Evolutionary conservation across 495 filamentous ascomycete genomes (phyloP).

Genomic region (Trichoderma virens): DNA sequence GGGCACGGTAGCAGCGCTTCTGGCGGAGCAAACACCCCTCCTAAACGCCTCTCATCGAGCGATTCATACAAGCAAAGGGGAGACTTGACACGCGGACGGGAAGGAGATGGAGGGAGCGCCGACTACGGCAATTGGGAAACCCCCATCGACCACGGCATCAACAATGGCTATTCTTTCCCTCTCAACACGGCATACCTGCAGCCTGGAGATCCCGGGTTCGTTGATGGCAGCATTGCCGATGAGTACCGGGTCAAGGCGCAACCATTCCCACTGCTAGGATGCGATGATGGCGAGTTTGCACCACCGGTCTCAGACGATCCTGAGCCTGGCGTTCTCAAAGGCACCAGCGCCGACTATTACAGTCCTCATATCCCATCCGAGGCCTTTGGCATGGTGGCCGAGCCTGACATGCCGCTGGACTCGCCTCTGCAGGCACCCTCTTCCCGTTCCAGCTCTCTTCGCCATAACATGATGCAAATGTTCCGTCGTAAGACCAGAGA

Average conservation of each 20-base stretch:
- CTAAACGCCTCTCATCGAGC: constrained; percentile 11
- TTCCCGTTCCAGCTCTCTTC: constrained; percentile 8
- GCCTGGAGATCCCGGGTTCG: not conserved
- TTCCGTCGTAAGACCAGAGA: constrained; percentile 8
- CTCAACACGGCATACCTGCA: not conserved
- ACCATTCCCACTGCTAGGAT: not conserved
- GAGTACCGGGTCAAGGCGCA: not conserved
- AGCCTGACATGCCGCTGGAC: not conserved
- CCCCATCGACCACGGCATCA: not conserved
- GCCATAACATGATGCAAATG: constrained; percentile 10
- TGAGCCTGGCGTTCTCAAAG: constrained; percentile 7
- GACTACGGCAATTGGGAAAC: not conserved
- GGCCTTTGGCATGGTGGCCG: constrained; percentile 8
- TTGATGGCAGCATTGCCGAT: not conserved
- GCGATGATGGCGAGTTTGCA: not conserved
- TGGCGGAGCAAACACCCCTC: not conserved
- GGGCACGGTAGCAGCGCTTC: not conserved
- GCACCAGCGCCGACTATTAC: constrained; percentile 12
- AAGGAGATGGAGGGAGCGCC: not conserved
- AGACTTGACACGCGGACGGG: not conserved
- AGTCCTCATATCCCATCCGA: constrained; percentile 9
- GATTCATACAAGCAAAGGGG: constrained; percentile 10
- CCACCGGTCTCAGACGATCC: not conserved
- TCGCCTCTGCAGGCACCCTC: not conserved
- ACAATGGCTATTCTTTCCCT: not conserved